Conservation (phyloP, 805 yeast species). For the Diddensiella santjacobensis region DNA sequence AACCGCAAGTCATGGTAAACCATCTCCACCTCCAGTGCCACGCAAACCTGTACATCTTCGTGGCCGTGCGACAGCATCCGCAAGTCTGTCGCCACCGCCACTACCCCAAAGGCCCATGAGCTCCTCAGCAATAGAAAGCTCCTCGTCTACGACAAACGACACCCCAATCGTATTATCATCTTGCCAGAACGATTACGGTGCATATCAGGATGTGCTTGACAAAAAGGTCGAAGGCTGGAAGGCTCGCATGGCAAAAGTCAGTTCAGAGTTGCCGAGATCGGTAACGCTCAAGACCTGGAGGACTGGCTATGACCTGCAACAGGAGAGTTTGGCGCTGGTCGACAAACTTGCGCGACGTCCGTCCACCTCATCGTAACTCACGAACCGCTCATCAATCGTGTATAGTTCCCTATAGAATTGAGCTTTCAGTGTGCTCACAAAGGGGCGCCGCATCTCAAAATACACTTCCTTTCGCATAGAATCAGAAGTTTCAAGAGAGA, state of each 20-base stretch:
- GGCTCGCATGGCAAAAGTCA: constrained; percentile 44
- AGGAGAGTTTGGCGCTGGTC: constrained; percentile 25
- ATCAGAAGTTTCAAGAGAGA: too few relatives aligned
- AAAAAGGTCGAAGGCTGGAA: constrained; percentile 56
- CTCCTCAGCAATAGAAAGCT: background rate
- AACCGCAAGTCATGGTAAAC: constrained; percentile 25
- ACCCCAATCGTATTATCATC: constrained; percentile 22
- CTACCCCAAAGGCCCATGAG: constrained; percentile 5
- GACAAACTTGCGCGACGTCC: constrained; percentile 3
- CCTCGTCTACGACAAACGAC: constrained; percentile 4
- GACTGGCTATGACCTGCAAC: constrained; percentile 39
- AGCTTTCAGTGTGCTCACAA: too few relatives aligned
- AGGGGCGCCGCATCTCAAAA: too few relatives aligned
- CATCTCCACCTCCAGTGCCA: constrained; percentile 15
- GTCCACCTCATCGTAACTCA: too few relatives aligned
- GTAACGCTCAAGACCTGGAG: constrained; percentile 44
- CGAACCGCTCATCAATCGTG: too few relatives aligned
- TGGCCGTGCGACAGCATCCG: constrained; percentile 4
- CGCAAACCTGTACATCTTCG: constrained; percentile 4
- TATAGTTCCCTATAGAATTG: background rate
- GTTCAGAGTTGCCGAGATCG: constrained; percentile 38
- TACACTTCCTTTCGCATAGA: too few relatives aligned
- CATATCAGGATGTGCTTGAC: constrained; percentile 35
- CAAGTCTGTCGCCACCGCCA: constrained; percentile 5
- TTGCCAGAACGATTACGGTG: constrained; percentile 29